Evolutionary conservation across 1,139 yeast species (phyloP).

Genomic region (Hansenula sp.): DNA sequence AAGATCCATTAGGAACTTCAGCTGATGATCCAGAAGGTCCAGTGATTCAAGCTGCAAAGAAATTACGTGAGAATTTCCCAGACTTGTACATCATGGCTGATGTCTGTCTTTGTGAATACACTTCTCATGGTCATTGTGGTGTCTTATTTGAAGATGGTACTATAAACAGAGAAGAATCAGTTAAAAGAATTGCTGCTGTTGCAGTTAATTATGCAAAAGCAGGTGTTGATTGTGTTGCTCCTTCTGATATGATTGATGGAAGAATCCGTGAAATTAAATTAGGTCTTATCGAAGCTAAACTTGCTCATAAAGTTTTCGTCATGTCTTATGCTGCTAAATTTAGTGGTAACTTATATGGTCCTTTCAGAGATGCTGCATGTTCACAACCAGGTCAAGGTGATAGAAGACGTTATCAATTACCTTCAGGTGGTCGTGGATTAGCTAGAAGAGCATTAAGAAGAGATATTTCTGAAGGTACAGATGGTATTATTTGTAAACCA

Average conservation of each 20-base stretch:
- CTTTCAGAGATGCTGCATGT: slow-evolving; percentile 97
- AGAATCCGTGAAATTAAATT: slow-evolving; percentile 82
- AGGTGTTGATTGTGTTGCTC: slow-evolving; percentile 95
- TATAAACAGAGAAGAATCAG: slow-evolving; percentile 70
- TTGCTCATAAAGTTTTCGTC: slow-evolving; percentile 84
- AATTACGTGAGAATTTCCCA: slow-evolving; percentile 64
- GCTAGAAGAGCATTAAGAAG: slow-evolving; percentile 88
- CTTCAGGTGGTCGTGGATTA: slow-evolving; percentile 87
- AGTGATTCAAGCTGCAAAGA: slow-evolving; percentile 73
- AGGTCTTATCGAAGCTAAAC: slow-evolving; percentile 76
- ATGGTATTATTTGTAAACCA: slow-evolving; percentile 95
- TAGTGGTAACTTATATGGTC: slow-evolving; percentile 89
- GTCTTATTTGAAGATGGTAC: slow-evolving; percentile 81
- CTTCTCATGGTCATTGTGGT: slow-evolving; percentile 97
- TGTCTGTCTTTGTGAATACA: slow-evolving; percentile 95
- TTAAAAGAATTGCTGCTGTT: slow-evolving; percentile 84
- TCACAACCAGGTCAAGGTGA: slow-evolving; percentile 89
- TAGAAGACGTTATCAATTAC: slow-evolving; percentile 88
- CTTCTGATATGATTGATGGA: slow-evolving; percentile 98
- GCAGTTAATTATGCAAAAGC: slow-evolving; percentile 95
- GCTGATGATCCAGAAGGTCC: slow-evolving; percentile 99
- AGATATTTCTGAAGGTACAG: slow-evolving; percentile 91
- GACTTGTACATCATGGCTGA: slow-evolving; percentile 86
- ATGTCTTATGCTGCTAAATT: slow-evolving; percentile 96
- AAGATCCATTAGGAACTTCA: slow-evolving; percentile 78